phyloP scores from a whole-genome alignment of 306 rosid genomes.

The Mimosa bimucronata region DNA sequence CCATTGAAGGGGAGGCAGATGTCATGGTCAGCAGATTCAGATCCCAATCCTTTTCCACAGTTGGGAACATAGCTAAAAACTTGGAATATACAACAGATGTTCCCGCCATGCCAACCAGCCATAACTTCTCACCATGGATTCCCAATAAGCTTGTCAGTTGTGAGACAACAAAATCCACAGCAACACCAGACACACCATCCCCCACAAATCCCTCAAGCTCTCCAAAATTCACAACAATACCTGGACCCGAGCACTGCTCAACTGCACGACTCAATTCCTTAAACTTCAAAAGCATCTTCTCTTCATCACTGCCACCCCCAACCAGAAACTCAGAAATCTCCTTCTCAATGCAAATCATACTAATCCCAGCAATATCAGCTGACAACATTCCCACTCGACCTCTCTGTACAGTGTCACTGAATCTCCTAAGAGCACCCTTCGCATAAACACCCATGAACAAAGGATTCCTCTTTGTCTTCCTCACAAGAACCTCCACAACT shows the following conservation, averaged over 20 bases:
- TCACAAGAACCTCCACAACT: conserved; percentile 56
- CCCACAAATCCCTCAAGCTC: conserved; percentile 56
- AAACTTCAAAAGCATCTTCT: conserved; percentile 56
- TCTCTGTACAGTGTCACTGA: conserved; percentile 47
- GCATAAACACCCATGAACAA: conserved; percentile 73
- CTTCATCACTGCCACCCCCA: conserved; percentile 49
- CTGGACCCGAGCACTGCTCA: conserved; percentile 57
- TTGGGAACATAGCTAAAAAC: conserved; percentile 59
- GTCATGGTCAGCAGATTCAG: conserved; percentile 78
- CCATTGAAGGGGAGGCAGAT: conserved; percentile 60
- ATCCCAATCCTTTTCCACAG: conserved; percentile 76
- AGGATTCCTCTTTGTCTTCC: conserved; percentile 63
- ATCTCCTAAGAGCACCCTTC: conserved; percentile 54
- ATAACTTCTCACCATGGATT: conserved; percentile 55
- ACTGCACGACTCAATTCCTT: conserved; percentile 58
- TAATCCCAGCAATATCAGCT: conserved; percentile 42
- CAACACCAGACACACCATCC: conserved; percentile 28
- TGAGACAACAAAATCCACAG: conserved; percentile 63
- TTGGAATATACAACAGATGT: conserved; percentile 53
- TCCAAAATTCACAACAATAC: conserved; percentile 65
- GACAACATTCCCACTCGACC: conserved; percentile 45
- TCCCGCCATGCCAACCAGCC: conserved; percentile 77
- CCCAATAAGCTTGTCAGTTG: conserved; percentile 60
- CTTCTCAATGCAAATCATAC: conserved; percentile 46
- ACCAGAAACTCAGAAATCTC: conserved; percentile 60